Base-by-base conservation (phyloP, 1,139 yeast species). In the Sugiyamaella castrensis region DNA sequence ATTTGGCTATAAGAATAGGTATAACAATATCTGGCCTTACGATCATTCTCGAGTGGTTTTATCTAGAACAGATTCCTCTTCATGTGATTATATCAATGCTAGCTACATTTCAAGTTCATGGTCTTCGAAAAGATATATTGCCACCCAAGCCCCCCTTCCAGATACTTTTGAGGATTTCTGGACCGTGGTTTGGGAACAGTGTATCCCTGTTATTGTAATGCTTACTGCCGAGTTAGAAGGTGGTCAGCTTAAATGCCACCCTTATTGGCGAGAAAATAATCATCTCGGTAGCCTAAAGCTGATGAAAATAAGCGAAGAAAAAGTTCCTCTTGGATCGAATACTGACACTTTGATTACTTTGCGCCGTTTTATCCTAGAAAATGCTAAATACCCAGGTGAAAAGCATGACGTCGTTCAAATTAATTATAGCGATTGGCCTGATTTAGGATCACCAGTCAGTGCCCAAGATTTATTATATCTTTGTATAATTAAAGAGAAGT, bases 71-170 rank as follows among this genome's bases (percentile, higher is more conserved):
- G 41, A 37, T 19, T 43, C 41, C 8, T 43, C 51, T 11, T 34
- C 55, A 2, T 55, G 61, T 51, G 81, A 79, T 56, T 80, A 84
- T 60, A 77, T 83, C 59, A 83, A 83, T 62, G 89, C 88, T 1
- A 79, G 80, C 54, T 79, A 77, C 59, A 67, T 82, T 24, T 57
- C 66, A 2, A 67, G 59, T 45, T 59, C 48, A n/a, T 55, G 53
- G 57, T 73, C 62, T 29, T 57, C 58, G 43, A 59, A 45, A 32
- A 70, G 76, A 45, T 85, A 83, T 62, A 83, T 87, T 55, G 96
- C 95, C 0, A 84, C 95, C 0, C 96, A 87, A 58, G 96, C 94
- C 0, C 96, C 96, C 1, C 67, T 87, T 36, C 80, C 82, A 2
- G 79, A 82, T 19, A 86, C 96, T 0, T 75, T 84, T 52, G 82